phyloP scores from a whole-genome alignment of 2,329 filamentous ascomycete genomes.

The Capronia coronata region DNA sequence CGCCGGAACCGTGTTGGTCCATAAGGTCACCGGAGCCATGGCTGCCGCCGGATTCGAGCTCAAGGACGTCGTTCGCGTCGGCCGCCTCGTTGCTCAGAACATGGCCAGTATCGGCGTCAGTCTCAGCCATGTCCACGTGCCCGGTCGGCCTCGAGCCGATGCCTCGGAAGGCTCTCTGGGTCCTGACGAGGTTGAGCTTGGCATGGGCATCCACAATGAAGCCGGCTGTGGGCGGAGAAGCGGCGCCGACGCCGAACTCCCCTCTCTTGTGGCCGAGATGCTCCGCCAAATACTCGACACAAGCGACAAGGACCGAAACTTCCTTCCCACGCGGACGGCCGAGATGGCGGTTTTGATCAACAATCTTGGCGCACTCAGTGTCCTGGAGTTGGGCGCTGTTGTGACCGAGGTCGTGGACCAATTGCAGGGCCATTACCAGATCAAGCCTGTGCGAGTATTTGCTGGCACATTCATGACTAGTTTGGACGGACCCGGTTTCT shows the following conservation, averaged over 20 bases:
- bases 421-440: constrained; percentile 24
- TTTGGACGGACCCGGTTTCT: constrained; percentile 10
- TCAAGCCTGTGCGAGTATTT: constrained; percentile 44
- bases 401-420: constrained; percentile 14
- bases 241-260: neutral
- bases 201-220: constrained; percentile 62
- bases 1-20: constrained; percentile 54
- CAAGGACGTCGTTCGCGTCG: constrained; percentile 48
- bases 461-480: constrained; percentile 9
- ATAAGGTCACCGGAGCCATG: constrained; percentile 53
- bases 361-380: constrained; percentile 56
- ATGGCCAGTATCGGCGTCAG: constrained; percentile 54
- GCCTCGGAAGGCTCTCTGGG: constrained; percentile 32
- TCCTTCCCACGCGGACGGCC: constrained; percentile 33
- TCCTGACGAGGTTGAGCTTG: constrained; percentile 53
- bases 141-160: constrained; percentile 36
- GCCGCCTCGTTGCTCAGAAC: constrained; percentile 45
- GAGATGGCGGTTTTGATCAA: constrained; percentile 51
- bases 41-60: constrained; percentile 44
- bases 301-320: constrained; percentile 8
- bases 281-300: constrained; percentile 43
- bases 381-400: constrained; percentile 52
- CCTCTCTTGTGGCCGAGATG: constrained; percentile 19
- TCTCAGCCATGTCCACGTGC: constrained; percentile 56
- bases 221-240: constrained; percentile 37